Conservation (phyloP, 148 eudicot genomes). For the Chenopodium quinoa region DNA sequence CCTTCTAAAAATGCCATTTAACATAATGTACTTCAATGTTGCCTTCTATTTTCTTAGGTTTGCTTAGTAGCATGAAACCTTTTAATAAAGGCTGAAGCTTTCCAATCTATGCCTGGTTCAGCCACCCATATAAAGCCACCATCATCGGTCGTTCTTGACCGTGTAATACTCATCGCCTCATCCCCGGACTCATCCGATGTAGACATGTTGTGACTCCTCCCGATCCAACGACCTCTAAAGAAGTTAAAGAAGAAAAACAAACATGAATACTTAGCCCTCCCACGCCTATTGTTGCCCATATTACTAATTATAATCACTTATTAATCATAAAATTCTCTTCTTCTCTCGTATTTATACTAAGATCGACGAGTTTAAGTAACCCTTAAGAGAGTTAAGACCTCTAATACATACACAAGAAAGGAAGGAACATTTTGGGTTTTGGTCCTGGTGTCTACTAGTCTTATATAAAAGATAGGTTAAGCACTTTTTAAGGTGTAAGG, state of each 20-base stretch:
- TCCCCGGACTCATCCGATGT: constrained; percentile 30
- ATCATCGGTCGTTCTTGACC: constrained; percentile 31
- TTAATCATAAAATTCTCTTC: not conserved
- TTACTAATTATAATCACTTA: not conserved
- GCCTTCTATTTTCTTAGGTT: not conserved
- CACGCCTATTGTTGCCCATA: constrained; percentile 15
- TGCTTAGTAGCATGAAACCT: constrained; percentile 40
- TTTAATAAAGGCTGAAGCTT: constrained; percentile 42
- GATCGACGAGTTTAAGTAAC: not conserved
- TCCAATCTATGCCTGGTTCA: constrained; percentile 44
- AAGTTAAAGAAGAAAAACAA: constrained; percentile 25
- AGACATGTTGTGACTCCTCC: not conserved
- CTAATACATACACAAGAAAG: not conserved
- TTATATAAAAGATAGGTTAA: not conserved
- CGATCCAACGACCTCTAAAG: constrained; percentile 21
- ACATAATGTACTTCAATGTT: too few relatives aligned
- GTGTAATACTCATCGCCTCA: constrained; percentile 32
- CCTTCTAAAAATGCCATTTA: not conserved
- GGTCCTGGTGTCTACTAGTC: constrained; percentile 6
- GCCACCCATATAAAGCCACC: constrained; percentile 21
- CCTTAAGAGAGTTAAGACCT: not conserved
- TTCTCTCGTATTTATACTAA: not conserved
- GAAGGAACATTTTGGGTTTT: constrained; percentile 12
- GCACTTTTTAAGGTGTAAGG: constrained; percentile 2
- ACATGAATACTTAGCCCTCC: constrained; percentile 28